These are phyloP conservation scores for Sporodiniella umbellata DNA, from an alignment of 371 early-diverging fungal species.

Conservation along the genomic window DNA sequence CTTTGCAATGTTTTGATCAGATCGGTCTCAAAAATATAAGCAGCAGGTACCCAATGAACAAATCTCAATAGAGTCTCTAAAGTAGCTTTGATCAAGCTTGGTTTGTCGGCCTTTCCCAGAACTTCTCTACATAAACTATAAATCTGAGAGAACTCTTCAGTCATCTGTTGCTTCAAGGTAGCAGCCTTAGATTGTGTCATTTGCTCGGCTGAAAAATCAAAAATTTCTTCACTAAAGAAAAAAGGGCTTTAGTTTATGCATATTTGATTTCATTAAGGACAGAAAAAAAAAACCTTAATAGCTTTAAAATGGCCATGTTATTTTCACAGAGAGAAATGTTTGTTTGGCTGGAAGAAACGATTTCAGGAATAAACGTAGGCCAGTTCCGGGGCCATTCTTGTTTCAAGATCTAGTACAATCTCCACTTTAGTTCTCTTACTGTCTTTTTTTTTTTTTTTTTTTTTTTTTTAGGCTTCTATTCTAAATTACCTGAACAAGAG, in stretches of 20 bases:
- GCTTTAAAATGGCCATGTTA: conserved; percentile 97
- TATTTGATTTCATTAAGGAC: neutral
- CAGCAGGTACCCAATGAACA: conserved; percentile 96
- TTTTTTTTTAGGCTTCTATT: too few relatives aligned
- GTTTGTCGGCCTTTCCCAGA: conserved; percentile 86
- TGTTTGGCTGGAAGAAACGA: conserved; percentile 91
- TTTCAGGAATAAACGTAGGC: conserved; percentile 98
- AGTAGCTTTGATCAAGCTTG: conserved; percentile 87
- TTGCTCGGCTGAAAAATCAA: conserved; percentile 96
- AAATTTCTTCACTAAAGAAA: conserved; percentile 95
- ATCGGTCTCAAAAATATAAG: conserved; percentile 95
- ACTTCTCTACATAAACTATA: conserved; percentile 96
- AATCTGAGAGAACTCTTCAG: conserved; percentile 93
- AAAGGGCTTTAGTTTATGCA: neutral
- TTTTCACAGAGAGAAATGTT: conserved; percentile 96
- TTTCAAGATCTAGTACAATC: conserved; percentile 86
- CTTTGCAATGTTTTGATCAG: conserved; percentile 82
- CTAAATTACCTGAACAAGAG: conserved; percentile 94
- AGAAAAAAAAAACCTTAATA: conserved; percentile 72
- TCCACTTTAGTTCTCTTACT: neutral
- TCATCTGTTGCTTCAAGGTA: conserved; percentile 92
- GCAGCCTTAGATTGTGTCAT: conserved; percentile 95
- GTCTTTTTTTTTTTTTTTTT: neutral
- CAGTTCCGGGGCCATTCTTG: conserved; percentile 99
- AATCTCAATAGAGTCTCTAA: conserved; percentile 92